phyloP scores from a whole-genome alignment of 2,329 filamentous ascomycete genomes.

The Raffaelea albimanens region DNA sequence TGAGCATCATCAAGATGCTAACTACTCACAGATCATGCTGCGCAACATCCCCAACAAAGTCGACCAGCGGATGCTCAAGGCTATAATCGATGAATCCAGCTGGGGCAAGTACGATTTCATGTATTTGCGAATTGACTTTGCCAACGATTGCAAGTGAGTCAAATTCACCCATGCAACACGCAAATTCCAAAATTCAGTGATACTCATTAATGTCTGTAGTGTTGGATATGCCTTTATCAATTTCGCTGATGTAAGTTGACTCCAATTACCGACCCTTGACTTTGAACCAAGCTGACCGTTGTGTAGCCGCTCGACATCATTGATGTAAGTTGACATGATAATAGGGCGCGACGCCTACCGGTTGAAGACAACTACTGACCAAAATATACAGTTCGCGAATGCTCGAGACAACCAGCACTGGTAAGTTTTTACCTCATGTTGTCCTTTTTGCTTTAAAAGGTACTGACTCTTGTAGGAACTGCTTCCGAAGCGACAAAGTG shows the following conservation, averaged over 20 bases:
- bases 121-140: conserved; percentile 86
- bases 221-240: conserved; percentile 98
- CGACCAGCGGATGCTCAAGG: conserved; percentile 66
- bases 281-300: conserved; percentile 2
- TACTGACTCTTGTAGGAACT: conserved; percentile 62
- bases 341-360: too few relatives aligned
- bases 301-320: conserved; percentile 64
- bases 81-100: conserved; percentile 68
- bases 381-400: conserved; percentile 54
- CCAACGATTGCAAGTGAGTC: conserved; percentile 72
- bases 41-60: conserved; percentile 92
- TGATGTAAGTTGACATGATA: conserved; percentile 36
- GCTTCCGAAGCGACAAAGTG: conserved; percentile 74
- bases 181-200: not conserved
- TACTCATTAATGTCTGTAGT: conserved; percentile 35
- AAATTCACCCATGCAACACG: not conserved
- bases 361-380: not conserved
- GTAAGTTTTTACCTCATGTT: conserved; percentile 31
- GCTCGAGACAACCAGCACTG: conserved; percentile 62
- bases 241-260: conserved; percentile 63
- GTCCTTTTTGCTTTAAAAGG: too few relatives aligned
- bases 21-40: conserved; percentile 64
- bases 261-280: too few relatives aligned
- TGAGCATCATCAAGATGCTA: not conserved
- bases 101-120: conserved; percentile 86